Conservation (phyloP, 352 stramenopile genomes). For the Phytophthora crassamura region DNA sequence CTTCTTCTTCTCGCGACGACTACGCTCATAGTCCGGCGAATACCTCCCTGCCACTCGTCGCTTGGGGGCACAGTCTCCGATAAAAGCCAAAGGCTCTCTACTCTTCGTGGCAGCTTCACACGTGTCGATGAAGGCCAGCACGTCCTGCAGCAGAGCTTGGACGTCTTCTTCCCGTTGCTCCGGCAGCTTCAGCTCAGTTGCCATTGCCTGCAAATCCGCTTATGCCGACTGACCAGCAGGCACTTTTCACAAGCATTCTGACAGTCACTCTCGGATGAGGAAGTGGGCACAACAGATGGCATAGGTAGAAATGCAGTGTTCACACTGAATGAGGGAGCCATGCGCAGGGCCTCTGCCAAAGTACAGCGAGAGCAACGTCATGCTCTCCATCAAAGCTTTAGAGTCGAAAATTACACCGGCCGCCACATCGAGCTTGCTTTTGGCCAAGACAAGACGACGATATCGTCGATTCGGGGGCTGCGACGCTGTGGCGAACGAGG, state of each 20-base stretch:
- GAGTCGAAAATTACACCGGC: background rate
- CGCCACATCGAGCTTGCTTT: conserved; percentile 13
- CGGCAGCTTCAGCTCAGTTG: background rate
- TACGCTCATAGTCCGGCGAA: conserved; percentile 10
- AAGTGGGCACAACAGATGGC: too few species aligned
- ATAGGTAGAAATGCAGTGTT: too few species aligned
- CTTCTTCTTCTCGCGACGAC: conserved; percentile 24
- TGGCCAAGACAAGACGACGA: background rate
- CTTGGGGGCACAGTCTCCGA: conserved; percentile 4
- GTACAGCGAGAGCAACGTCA: conserved; percentile 1
- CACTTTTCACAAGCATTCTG: too few species aligned
- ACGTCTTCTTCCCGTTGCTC: conserved; percentile 6
- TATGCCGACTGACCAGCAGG: background rate
- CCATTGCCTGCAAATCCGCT: background rate
- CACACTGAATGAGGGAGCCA: background rate
- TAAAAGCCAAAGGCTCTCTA: background rate
- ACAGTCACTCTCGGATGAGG: background rate
- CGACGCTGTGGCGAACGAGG: conserved; percentile 10
- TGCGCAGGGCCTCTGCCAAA: conserved; percentile 10
- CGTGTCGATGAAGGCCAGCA: conserved; percentile 19
- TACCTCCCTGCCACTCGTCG: background rate
- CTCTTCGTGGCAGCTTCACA: background rate
- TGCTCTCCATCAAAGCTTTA: conserved; percentile 2
- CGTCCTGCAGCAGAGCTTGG: conserved; percentile 16
- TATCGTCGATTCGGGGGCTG: background rate